phyloP scores from a whole-genome alignment of 805 yeast genomes.

The Hanseniaspora hatyaiensis region DNA sequence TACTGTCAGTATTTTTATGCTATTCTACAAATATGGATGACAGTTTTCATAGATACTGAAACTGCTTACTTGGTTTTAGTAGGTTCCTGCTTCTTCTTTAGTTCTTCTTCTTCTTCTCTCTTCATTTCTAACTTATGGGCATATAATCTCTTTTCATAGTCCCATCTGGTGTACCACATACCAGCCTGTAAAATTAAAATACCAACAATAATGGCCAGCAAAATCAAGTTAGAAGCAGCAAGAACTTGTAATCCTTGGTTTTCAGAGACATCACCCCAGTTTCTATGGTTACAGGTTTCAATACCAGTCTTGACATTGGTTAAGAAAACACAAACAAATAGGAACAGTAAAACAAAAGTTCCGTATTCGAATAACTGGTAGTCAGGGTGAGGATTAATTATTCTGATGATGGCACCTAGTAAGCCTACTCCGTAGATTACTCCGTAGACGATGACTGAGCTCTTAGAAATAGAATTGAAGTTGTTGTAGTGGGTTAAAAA shows the following conservation, averaged over 20 bases:
- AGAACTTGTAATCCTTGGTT: slow-evolving; percentile 79
- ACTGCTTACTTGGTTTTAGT: too few relatives aligned
- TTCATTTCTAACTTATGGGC: slow-evolving; percentile 28
- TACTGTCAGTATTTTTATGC: too few relatives aligned
- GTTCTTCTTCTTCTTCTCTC: slow-evolving; percentile 15
- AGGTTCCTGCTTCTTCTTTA: background rate
- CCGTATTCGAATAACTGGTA: slow-evolving; percentile 84
- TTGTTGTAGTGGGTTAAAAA: slow-evolving; percentile 64
- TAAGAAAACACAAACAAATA: slow-evolving; percentile 65
- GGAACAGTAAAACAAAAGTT: slow-evolving; percentile 58
- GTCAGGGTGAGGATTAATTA: slow-evolving; percentile 79
- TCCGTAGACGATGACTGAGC: slow-evolving; percentile 22
- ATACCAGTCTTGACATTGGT: slow-evolving; percentile 78
- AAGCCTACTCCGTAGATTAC: slow-evolving; percentile 53
- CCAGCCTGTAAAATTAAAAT: slow-evolving; percentile 80
- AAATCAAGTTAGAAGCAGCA: slow-evolving; percentile 76
- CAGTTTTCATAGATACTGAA: too few relatives aligned
- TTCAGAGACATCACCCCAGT: slow-evolving; percentile 90
- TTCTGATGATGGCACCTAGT: slow-evolving; percentile 60
- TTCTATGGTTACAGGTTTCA: slow-evolving; percentile 51
- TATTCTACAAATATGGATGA: too few relatives aligned
- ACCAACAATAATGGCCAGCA: slow-evolving; percentile 60
- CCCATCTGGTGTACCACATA: slow-evolving; percentile 72
- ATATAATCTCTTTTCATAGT: slow-evolving; percentile 33
- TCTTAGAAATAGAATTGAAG: slow-evolving; percentile 55